Base-by-base conservation (phyloP, 345 rosid genomes). In the Aquilaria yunnanensis region DNA sequence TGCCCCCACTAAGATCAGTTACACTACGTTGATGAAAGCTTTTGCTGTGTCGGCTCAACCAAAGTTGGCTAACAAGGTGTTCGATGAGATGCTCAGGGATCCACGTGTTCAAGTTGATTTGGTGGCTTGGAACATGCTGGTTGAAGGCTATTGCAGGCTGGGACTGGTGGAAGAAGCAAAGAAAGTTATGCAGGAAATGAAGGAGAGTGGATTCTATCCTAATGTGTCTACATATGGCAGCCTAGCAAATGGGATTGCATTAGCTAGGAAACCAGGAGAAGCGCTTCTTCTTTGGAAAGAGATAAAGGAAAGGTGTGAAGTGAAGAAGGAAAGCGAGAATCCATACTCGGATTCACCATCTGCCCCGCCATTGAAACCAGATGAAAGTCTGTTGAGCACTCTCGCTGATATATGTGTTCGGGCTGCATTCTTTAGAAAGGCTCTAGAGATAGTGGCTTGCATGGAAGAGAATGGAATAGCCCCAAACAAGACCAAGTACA, bases 21-120 rank as follows among this genome's bases (percentile, higher is more conserved):
- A 93, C 78, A 93, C 98, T 5, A 90, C 98, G 31, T 69, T 90
- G 82, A 93, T 93, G 97, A 93, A 93, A 80, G 94, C 97, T 56
- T 93, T 90, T 62, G 94, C 89, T n/a, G 67, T 78, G 52, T 85
- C 97, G 0, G 90, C 89, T 45, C 98, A 90, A 68, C 98, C 96
- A 0, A 93, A 88, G 84, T 61, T 93, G 67, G 96, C 98, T 0
- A 81, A 81, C 71, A 81, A 81, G 75, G 96, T 90, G 50, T 90
- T 93, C 34, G 89, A 93, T 32, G 98, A 93, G 82, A 93, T 93
- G 98, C 68, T 75, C 47, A 71, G 74, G 53, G 97, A 90, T 67
- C 86, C 90, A 0, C 67, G 94, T 54, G 94, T 90, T 59, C 88
- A 85, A 80, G 88, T 81, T 0, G 98, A 93, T 79, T 53, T 82